Evolutionary conservation across 371 early-diverging fungal genomes (phyloP).

Genomic region (Blakeslea trispora): DNA sequence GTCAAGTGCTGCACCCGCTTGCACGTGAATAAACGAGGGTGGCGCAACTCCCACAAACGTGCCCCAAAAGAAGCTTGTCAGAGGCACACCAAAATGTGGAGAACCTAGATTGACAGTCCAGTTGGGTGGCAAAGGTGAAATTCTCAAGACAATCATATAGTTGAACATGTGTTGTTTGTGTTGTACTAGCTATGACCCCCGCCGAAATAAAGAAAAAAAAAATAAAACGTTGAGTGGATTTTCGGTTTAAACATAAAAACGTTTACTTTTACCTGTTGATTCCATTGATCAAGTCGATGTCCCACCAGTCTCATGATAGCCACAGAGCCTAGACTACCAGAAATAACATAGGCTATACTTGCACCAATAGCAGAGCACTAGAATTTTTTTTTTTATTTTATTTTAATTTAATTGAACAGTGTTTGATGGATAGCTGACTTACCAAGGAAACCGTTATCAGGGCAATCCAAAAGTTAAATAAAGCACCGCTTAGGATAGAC

Average conservation of each 20-base stretch:
- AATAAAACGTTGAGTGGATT: no score
- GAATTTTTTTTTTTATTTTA: not conserved
- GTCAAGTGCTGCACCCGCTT: slow-evolving; percentile 65
- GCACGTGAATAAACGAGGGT: slow-evolving; percentile 67
- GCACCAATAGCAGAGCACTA: slow-evolving; percentile 64
- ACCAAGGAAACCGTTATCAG: slow-evolving; percentile 58
- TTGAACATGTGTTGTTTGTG: slow-evolving; percentile 65
- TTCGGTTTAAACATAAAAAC: no score
- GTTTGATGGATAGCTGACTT: slow-evolving; percentile 5
- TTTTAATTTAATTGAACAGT: not conserved
- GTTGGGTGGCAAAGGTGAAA: slow-evolving; percentile 66
- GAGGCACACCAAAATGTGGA: slow-evolving; percentile 60
- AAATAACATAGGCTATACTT: slow-evolving; percentile 59
- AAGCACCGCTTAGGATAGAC: slow-evolving; percentile 63
- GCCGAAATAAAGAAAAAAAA: not conserved
- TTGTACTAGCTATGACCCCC: slow-evolving; percentile 38
- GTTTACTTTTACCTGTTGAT: slow-evolving; percentile 60
- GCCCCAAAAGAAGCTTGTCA: slow-evolving; percentile 58
- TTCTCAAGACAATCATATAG: slow-evolving; percentile 60
- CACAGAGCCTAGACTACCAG: slow-evolving; percentile 56
- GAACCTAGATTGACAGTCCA: slow-evolving; percentile 67
- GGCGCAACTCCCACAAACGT: slow-evolving; percentile 61
- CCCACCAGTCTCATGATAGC: slow-evolving; percentile 57
- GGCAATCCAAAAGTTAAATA: slow-evolving; percentile 62
- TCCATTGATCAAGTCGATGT: slow-evolving; percentile 59